phyloP scores from a whole-genome alignment of 2,329 filamentous ascomycete species.

The Aspergillus bombycis region DNA sequence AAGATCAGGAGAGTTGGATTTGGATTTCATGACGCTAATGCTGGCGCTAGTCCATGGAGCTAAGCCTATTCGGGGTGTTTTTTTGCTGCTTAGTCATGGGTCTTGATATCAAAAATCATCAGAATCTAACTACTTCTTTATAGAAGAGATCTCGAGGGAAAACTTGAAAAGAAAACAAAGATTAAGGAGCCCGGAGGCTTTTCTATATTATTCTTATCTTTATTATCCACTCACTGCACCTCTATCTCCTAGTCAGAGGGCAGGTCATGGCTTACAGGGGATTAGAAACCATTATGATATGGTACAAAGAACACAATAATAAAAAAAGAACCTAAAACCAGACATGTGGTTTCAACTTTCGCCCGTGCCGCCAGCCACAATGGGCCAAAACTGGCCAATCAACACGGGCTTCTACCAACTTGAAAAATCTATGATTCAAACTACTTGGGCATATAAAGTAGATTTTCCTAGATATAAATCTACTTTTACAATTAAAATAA shows the following conservation, averaged over 20 bases:
- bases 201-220: not conserved
- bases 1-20: not conserved
- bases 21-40: not conserved
- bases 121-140: no score
- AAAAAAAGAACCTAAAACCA: not conserved
- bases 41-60: not conserved
- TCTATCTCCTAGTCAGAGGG: no score
- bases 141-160: no score
- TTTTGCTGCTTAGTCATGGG: slow-evolving; percentile 5
- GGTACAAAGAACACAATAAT: not conserved
- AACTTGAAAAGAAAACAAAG: no score
- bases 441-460: not conserved
- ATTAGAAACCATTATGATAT: no score
- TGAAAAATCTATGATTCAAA: not conserved
- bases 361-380: no score
- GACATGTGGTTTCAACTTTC: not conserved
- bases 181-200: no score
- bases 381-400: not conserved
- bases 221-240: no score
- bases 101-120: slow-evolving; percentile 3
- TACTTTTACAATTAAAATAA: not conserved
- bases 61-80: not conserved
- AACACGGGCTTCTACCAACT: not conserved
- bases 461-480: not conserved
- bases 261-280: no score